Evolutionary conservation across 352 stramenopile genomes (phyloP).

Genomic region (Pelagophyceae sp.): DNA sequence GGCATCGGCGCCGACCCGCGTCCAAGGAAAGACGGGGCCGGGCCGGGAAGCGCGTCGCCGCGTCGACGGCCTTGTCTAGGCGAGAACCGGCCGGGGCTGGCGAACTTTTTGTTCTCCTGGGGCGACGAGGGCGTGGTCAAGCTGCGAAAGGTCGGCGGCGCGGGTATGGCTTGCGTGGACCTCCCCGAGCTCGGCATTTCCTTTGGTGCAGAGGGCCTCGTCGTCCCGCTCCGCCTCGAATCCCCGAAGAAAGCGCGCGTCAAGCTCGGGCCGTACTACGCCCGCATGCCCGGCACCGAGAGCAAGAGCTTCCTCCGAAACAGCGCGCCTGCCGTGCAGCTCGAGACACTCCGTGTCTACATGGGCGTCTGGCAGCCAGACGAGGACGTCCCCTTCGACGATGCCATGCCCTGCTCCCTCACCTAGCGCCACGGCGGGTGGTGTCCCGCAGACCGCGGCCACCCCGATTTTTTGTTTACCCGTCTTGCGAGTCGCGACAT

Average conservation of each 20-base stretch:
- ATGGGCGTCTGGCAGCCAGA: conserved; percentile 51
- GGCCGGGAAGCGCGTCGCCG: too few species aligned
- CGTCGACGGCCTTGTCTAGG: too few species aligned
- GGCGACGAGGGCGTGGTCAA: conserved; percentile 40
- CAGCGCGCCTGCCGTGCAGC: conserved; percentile 37
- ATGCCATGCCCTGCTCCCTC: conserved; percentile 58
- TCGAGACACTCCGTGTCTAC: conserved; percentile 48
- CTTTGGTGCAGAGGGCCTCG: conserved; percentile 54
- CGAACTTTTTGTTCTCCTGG: conserved; percentile 51
- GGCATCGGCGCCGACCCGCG: too few species aligned
- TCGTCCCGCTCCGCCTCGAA: conserved; percentile 41
- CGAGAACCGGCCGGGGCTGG: conserved; percentile 50
- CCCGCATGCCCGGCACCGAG: conserved; percentile 44
- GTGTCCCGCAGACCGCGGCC: too few species aligned
- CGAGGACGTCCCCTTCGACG: conserved; percentile 59
- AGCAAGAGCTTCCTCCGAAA: conserved; percentile 48
- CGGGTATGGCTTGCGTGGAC: conserved; percentile 47
- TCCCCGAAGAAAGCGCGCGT: conserved; percentile 41
- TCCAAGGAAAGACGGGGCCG: too few species aligned
- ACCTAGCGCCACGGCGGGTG: too few species aligned
- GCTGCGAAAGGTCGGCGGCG: conserved; percentile 53
- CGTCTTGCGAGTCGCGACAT: too few species aligned
- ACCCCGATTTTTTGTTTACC: too few species aligned
- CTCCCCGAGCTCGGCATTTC: conserved; percentile 44
- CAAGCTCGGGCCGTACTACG: conserved; percentile 58